Evolutionary conservation across 768 basidiomycete species (phyloP).

Genomic region (Antrodiella citrinella): DNA sequence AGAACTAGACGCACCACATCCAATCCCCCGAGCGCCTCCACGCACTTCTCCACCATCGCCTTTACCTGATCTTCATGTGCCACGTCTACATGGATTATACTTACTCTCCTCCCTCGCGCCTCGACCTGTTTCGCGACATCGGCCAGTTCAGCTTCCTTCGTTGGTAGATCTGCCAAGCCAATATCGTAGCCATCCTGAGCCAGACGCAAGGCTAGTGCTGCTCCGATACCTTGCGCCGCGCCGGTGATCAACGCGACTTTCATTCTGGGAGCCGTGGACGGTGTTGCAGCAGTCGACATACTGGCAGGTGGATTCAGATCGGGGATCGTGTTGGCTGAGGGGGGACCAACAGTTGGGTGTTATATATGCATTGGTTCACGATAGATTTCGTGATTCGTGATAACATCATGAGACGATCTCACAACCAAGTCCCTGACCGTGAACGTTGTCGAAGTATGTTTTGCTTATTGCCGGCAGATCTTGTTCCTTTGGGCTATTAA

Average conservation of each 20-base stretch:
- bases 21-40: conserved; percentile 30
- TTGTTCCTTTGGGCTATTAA: too few species aligned
- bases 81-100: conserved; percentile 32
- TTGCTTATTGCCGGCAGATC: too few species aligned
- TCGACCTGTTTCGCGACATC: conserved; percentile 10
- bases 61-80: conserved; percentile 13
- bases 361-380: too few species aligned
- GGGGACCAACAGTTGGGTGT: too few species aligned
- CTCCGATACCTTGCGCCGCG: conserved; percentile 24
- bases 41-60: conserved; percentile 12
- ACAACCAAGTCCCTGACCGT: too few species aligned
- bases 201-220: conserved; percentile 19
- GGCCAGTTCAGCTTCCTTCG: conserved; percentile 8
- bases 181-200: conserved; percentile 18
- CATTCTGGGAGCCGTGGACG: too few species aligned
- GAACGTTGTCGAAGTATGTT: too few species aligned
- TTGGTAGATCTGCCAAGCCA: conserved; percentile 16
- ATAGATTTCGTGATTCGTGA: too few species aligned
- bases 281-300: too few species aligned
- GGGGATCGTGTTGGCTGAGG: too few species aligned
- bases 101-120: conserved; percentile 14
- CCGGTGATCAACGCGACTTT: conserved; percentile 24
- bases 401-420: too few species aligned
- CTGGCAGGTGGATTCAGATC: too few species aligned
- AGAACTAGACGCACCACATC: conserved; percentile 33